Conservation (phyloP, 352 stramenopile genomes). For the Phytopythium boreale region DNA sequence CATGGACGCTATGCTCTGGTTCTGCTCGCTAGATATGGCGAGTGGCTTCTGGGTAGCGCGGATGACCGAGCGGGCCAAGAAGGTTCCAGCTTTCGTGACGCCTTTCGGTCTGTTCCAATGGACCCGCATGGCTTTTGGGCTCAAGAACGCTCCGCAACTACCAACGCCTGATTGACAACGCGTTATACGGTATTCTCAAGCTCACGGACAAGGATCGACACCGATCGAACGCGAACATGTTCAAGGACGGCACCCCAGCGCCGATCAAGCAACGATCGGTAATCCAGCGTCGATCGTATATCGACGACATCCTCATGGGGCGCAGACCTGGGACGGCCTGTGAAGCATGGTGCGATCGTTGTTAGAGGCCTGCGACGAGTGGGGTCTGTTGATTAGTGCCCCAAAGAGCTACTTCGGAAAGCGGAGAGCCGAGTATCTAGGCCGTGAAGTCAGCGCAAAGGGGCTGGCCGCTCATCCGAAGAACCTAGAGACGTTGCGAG, state of each 20-base stretch:
- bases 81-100: conserved; percentile 20
- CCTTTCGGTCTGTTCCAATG: conserved; percentile 22
- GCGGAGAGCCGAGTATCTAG: conserved; percentile 14
- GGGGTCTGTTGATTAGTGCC: conserved; percentile 22
- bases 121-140: conserved; percentile 12
- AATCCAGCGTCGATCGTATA: conserved; percentile 19
- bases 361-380: conserved; percentile 14
- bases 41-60: conserved; percentile 17
- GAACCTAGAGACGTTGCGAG: conserved; percentile 1
- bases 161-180: conserved; percentile 15
- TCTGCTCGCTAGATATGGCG: conserved; percentile 16
- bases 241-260: neutral
- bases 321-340: conserved; percentile 11
- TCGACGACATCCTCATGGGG: conserved; percentile 21
- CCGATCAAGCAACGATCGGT: neutral
- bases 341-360: conserved; percentile 5
- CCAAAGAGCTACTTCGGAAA: conserved; percentile 20
- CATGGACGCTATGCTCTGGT: conserved; percentile 13
- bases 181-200: conserved; percentile 7
- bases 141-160: conserved; percentile 10
- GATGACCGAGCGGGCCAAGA: conserved; percentile 13
- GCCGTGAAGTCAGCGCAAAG: conserved; percentile 1
- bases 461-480: conserved; percentile 15
- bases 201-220: neutral
- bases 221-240: neutral